Base-by-base conservation (phyloP, 2,329 filamentous ascomycete genomes). In the Penicillium sp. region DNA sequence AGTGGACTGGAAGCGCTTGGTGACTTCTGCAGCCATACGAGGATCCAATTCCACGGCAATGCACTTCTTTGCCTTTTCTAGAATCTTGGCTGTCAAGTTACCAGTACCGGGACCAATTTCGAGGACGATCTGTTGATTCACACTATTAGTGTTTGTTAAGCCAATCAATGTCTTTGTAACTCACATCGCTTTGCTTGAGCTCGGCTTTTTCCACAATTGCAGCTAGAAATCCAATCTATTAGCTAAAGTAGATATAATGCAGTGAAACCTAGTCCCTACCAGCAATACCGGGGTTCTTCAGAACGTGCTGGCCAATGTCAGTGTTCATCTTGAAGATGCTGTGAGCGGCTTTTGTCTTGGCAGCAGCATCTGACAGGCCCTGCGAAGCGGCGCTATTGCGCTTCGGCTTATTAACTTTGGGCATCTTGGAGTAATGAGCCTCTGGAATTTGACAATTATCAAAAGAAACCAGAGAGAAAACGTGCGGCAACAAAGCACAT, bases 261-360 rank as follows among this genome's bases (percentile, higher is more conserved):
- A 15, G 15, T 19, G n/a, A 15, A n/a, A 2, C 10, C 1, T 1
- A 58, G 49, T 87, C 87, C 66, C 41, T 66, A 63, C 71, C 87
- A 5, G 90, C 89, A 49, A 96, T 89, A 69, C 90, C 89, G 1
- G 90, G 90, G 75, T 96, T 96, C 75, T 96, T 97, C 64, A 97
- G 83, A 61, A 99, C 94, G 75, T 97, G 91, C 72, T 90, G 87
- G 68, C 93, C 92, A 65, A 94, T 85, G 74, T 93, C 86, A 67
- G 89, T 94, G 81, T 96, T 96, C 86, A 97, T 96, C 75, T 96
- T 96, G 85, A 97, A 97, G 76, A 97, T 91, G 68, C 90, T 93
- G 79, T 96, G 92, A 42, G 81, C 80, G 6, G 79, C 77, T 39
- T 77, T 75, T 23, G 79, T 70, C 73, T 85, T 84, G 52, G 76